phyloP scores from a whole-genome alignment of 768 basidiomycete species.

The Boletus sp. region DNA sequence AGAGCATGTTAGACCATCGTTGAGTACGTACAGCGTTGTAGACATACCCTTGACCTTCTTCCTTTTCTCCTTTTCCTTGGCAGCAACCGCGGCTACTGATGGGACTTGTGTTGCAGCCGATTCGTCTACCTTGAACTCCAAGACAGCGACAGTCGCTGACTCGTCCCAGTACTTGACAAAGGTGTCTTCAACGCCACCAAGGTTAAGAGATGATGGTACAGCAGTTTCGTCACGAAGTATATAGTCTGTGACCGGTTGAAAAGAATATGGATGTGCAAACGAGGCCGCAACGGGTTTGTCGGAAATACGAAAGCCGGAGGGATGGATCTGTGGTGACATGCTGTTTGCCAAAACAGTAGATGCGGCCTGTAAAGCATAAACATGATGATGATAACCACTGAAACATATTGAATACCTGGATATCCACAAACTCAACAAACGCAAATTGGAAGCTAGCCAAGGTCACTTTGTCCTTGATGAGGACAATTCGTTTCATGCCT shows the following conservation, averaged over 20 bases:
- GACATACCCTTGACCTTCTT: slow-evolving; percentile 54
- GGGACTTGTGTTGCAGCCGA: slow-evolving; percentile 31
- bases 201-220: slow-evolving; percentile 57
- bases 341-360: slow-evolving; percentile 77
- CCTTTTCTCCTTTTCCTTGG: slow-evolving; percentile 57
- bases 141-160: slow-evolving; percentile 64
- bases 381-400: not conserved
- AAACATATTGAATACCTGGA: slow-evolving; percentile 50
- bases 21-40: not conserved
- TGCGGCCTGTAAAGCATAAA: slow-evolving; percentile 57
- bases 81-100: slow-evolving; percentile 38
- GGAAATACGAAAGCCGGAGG: slow-evolving; percentile 91
- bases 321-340: slow-evolving; percentile 84
- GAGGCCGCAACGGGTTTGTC: slow-evolving; percentile 87
- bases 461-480: slow-evolving; percentile 86
- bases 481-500: slow-evolving; percentile 82
- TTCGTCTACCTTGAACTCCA: slow-evolving; percentile 78
- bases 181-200: slow-evolving; percentile 68
- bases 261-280: slow-evolving; percentile 89
- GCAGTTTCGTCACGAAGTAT: slow-evolving; percentile 76
- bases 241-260: slow-evolving; percentile 75
- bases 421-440: slow-evolving; percentile 88
- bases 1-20: slow-evolving; percentile 12
- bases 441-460: slow-evolving; percentile 90
- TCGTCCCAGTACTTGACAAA: slow-evolving; percentile 96